Evolutionary conservation across 192 early-diverging fungal genomes (phyloP), one percentile per base, ranked within the genome.

Genomic region (Coemansia sp.): DNA sequence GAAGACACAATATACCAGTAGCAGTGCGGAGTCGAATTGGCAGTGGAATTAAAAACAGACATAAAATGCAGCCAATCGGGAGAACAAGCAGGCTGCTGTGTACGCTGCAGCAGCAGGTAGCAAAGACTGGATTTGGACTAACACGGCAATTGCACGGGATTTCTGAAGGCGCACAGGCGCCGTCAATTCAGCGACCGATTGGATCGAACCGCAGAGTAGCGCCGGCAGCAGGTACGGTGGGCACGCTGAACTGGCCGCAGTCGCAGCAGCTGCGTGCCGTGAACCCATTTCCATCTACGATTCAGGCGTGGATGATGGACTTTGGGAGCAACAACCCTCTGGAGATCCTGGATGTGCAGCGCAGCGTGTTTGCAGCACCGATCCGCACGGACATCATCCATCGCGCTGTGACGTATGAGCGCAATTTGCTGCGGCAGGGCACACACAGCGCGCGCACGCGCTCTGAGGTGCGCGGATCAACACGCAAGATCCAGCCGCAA

Each of bases 361-460:
- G 85, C 35, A 77, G 80, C 22, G 89, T 95, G 24, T 96, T 94
- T 81, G 91, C 85, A 13, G 78, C 83, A 7, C 85, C 88, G 11
- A 71, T 91, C 14, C 85, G 95, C 48, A 69, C 79, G 45, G 96
- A 98, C 63, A 83, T 98, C 24, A 64, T 98, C 19, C 87, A 92
- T 61, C 85, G 93, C 52, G 91, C 86, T 9, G 86, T 96, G 26
- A 87, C 88, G 35, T 98, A 94, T 86, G 93, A 97, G 75, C 74
- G 93, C 43, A 88, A 90, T 64, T 82, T 83, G 74, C 65, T 76
- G 74, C 85, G 88, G 55, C 89, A 90, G 70, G 94, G 94, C 43
- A 98, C 96, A 9, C 89, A 90, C 52, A 88, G 83, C 51, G 86
- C 92, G 29, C 94, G 93, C 66, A 82, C 83, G 16, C 84, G 90